Conservation (phyloP, 768 basidiomycete genomes). For the Pleurotus cornucopiae region DNA sequence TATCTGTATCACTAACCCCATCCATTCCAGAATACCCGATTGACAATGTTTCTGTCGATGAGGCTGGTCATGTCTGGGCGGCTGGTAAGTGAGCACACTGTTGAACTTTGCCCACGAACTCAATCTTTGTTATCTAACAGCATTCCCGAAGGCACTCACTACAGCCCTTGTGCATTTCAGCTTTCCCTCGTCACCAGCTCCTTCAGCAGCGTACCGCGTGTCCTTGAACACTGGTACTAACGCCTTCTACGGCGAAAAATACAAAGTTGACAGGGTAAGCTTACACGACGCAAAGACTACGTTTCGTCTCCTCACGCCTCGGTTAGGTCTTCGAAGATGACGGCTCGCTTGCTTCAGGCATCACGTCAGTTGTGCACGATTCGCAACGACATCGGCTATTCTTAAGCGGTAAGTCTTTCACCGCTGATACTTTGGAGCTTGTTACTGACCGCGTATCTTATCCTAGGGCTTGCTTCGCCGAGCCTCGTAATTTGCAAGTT, state of each 20-base stretch:
- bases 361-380: slow-evolving; percentile 57
- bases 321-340: slow-evolving; percentile 64
- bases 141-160: slow-evolving; percentile 36
- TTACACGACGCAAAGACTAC: neutral
- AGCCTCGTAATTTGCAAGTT: neutral
- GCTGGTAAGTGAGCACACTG: slow-evolving; percentile 37
- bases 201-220: slow-evolving; percentile 49
- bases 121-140: slow-evolving; percentile 20
- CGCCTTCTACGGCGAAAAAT: slow-evolving; percentile 59
- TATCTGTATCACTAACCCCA: neutral
- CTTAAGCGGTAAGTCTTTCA: slow-evolving; percentile 45
- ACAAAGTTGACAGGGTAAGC: slow-evolving; percentile 51
- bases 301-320: slow-evolving; percentile 5
- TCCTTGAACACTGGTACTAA: slow-evolving; percentile 46
- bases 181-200: slow-evolving; percentile 34
- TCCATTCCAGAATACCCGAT: slow-evolving; percentile 1
- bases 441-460: neutral
- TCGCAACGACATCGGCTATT: slow-evolving; percentile 44
- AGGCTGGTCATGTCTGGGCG: slow-evolving; percentile 57
- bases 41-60: slow-evolving; percentile 63
- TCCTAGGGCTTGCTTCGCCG: neutral
- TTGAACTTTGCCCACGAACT: neutral
- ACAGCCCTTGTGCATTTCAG: slow-evolving; percentile 32
- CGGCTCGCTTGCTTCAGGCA: slow-evolving; percentile 50
- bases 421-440: neutral